Base-by-base conservation (phyloP, 2,329 filamentous ascomycete genomes). In the Exutisphaerella laricina region DNA sequence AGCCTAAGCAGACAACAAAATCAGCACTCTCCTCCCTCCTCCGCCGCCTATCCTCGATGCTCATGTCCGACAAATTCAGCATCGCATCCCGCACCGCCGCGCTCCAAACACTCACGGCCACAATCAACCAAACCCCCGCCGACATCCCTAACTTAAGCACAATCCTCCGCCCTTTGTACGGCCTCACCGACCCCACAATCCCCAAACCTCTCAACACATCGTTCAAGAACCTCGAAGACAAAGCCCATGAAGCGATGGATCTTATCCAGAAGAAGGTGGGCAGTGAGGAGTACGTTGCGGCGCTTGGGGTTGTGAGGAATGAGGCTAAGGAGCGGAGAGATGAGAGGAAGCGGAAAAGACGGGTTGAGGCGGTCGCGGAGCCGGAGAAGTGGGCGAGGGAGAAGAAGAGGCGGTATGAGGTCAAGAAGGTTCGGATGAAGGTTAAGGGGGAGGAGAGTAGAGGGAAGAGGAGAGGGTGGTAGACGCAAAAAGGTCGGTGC, bases 231-330 rank as follows among this genome's bases (percentile, higher is more conserved):
- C 71, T 98, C 23, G 80, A 84, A 54, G 74, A 78, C 29, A 81
- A 82, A 44, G 84, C 85, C 4, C 78, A 84, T 52, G 84, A 90
- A 56, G 72, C 89, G 8, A 81, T 97, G 71, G 84, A 88, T 50
- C 69, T 76, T n/a, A 63, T 98, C 46, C 88, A 95, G 69, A 84
- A 82, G 70, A 88, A 85, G 60, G 73, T 95, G 39, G 92, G 90
- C 29, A 87, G 84, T 2, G 78, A 80, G 1, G 79, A 79, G 49
- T 98, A 89, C 67, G 80, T 89, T n/a, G 73, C 75, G 41, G 75
- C 82, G 33, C 72, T 97, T 59, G 66, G 85, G 28, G 75, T 76
- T 29, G 86, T 94, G 5, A 79, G 87, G 47, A 80, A 84, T 39
- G 77, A 74, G 12, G 81, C 92, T n/a, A 78, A 77, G 58, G 74